Percentiles rank a stretch among this genome's conserved stretches.
These are phyloP conservation scores for Debaryomyces tyrocola DNA, from an alignment of 805 yeast genomes.

Conservation along the genomic window DNA sequence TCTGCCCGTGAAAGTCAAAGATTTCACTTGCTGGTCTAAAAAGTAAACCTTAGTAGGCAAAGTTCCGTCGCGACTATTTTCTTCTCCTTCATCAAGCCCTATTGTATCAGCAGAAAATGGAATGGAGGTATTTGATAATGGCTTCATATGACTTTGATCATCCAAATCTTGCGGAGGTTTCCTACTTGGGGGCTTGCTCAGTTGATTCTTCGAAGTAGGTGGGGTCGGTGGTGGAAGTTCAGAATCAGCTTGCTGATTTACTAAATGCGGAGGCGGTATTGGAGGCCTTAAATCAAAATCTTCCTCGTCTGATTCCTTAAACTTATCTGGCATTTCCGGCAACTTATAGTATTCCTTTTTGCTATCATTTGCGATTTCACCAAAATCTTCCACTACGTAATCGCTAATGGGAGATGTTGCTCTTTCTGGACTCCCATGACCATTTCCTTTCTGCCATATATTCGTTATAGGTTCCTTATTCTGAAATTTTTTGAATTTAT, in stretches of 20 bases:
- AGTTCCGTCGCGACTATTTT: constrained; percentile 10
- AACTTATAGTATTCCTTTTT: neutral
- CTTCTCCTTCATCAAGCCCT: constrained; percentile 28
- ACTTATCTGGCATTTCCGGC: neutral
- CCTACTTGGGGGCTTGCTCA: constrained; percentile 14
- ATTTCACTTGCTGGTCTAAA: constrained; percentile 33
- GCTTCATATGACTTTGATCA: neutral
- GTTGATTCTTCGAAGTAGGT: constrained; percentile 14
- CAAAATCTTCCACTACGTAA: constrained; percentile 8
- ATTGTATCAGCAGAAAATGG: constrained; percentile 47
- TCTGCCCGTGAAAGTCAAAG: constrained; percentile 22
- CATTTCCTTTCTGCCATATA: constrained; percentile 18
- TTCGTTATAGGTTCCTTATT: constrained; percentile 34
- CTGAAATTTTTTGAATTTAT: constrained; percentile 33
- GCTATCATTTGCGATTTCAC: neutral
- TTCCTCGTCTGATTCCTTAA: neutral
- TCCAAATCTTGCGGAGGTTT: constrained; percentile 20
- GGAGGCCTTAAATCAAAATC: neutral
- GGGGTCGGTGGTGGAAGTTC: constrained; percentile 21
- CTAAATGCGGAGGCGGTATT: constrained; percentile 3
- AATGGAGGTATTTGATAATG: constrained; percentile 18
- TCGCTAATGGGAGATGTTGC: constrained; percentile 21
- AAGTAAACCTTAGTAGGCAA: constrained; percentile 37
- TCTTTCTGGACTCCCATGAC: constrained; percentile 4
- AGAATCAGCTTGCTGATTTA: constrained; percentile 10